Conservation (phyloP, 1,284 basidiomycete species). For the Tilletia indica region DNA sequence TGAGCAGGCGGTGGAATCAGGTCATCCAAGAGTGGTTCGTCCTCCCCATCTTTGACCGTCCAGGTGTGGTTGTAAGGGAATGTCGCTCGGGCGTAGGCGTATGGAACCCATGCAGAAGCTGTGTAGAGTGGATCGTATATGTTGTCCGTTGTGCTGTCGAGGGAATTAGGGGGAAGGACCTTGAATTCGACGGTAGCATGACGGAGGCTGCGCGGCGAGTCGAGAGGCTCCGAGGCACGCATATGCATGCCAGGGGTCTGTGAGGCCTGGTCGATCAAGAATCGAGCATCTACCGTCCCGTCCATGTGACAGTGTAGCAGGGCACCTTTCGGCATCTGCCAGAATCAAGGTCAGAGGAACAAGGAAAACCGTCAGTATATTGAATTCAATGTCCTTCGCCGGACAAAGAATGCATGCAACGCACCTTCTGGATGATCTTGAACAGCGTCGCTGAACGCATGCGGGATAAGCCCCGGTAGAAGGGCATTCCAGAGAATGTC, state of each 20-base stretch:
- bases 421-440: slow-evolving; percentile 16
- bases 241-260: slow-evolving; percentile 33
- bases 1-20: not conserved
- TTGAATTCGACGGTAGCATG: slow-evolving; percentile 18
- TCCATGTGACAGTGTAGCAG: slow-evolving; percentile 47
- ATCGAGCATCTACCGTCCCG: slow-evolving; percentile 39
- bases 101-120: slow-evolving; percentile 34
- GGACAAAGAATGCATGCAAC: not conserved
- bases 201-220: slow-evolving; percentile 32
- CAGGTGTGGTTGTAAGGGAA: slow-evolving; percentile 38
- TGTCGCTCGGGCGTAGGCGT: slow-evolving; percentile 23
- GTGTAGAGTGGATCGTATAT: slow-evolving; percentile 25
- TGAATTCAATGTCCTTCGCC: not conserved
- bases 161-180: slow-evolving; percentile 18
- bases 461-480: not conserved
- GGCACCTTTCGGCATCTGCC: slow-evolving; percentile 40
- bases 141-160: slow-evolving; percentile 20
- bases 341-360: not conserved
- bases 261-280: slow-evolving; percentile 29
- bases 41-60: not conserved
- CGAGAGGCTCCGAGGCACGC: slow-evolving; percentile 29
- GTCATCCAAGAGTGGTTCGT: not conserved
- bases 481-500: slow-evolving; percentile 9
- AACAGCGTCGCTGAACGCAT: not conserved
- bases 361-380: not conserved